Evolutionary conservation across 345 rosid species (phyloP).

Genomic region (Schrenkiella parvula): DNA sequence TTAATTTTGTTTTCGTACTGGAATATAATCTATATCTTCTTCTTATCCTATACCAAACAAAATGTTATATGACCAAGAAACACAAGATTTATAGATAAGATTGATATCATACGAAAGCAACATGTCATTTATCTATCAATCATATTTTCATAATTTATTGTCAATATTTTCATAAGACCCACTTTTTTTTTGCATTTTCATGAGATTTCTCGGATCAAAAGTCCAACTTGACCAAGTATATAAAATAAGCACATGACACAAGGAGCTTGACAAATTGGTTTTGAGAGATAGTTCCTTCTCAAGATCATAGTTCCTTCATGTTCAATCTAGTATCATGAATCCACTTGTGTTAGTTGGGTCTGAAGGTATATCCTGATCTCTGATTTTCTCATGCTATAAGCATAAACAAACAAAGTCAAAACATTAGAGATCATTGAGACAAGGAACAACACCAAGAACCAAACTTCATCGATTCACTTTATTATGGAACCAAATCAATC

Average conservation of each 20-base stretch:
- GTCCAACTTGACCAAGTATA: neutral
- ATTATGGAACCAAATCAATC: slow-evolving; percentile 28
- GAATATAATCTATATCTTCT: neutral
- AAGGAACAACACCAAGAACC: neutral
- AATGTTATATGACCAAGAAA: neutral
- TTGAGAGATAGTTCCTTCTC: neutral
- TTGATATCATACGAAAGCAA: neutral
- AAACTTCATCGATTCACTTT: slow-evolving; percentile 24
- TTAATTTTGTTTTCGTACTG: too few species aligned
- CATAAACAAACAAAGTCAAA: neutral
- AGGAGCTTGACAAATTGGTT: neutral
- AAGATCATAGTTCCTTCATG: neutral
- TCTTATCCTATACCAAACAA: neutral
- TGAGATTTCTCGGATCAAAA: neutral
- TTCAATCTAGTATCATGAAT: neutral
- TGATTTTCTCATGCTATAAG: neutral
- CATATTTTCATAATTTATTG: too few species aligned
- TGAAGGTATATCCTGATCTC: neutral
- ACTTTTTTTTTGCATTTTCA: too few species aligned
- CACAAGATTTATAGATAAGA: neutral
- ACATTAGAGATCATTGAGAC: neutral
- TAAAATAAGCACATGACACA: neutral
- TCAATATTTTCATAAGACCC: too few species aligned
- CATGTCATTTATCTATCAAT: neutral
- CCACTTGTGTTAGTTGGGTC: neutral